Conservation (phyloP, 495 filamentous ascomycete species). For the Sordaria brevicollis region DNA sequence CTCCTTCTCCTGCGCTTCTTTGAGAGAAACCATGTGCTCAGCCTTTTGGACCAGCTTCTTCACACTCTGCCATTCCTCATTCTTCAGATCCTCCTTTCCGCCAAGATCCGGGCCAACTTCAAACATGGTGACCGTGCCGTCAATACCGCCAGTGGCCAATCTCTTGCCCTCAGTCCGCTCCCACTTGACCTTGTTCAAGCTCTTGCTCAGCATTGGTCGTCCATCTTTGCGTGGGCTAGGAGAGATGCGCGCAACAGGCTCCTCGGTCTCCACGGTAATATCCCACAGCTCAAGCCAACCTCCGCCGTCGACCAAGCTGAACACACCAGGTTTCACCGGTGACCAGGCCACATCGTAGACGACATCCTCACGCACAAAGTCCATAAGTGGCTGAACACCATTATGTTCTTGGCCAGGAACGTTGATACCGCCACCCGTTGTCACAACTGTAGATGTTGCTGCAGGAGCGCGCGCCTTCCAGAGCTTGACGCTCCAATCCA, state of each 20-base stretch:
- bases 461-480: constrained; percentile 85
- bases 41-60: constrained; percentile 72
- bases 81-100: constrained; percentile 64
- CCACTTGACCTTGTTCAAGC: constrained; percentile 89
- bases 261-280: constrained; percentile 81
- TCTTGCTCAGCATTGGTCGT: constrained; percentile 55
- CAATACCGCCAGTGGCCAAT: constrained; percentile 79
- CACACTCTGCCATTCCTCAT: constrained; percentile 84
- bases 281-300: constrained; percentile 96
- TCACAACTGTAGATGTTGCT: constrained; percentile 41
- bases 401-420: neutral
- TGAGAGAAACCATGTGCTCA: constrained; percentile 26
- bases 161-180: constrained; percentile 78
- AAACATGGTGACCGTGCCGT: constrained; percentile 82
- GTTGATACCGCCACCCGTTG: neutral
- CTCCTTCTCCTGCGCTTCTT: neutral
- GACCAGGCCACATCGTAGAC: constrained; percentile 96
- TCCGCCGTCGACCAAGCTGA: constrained; percentile 84
- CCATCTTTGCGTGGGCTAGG: constrained; percentile 53
- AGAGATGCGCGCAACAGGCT: constrained; percentile 66
- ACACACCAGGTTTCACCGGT: constrained; percentile 82
- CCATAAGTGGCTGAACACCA: constrained; percentile 61
- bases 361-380: constrained; percentile 85
- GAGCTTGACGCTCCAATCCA: constrained; percentile 95
- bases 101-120: constrained; percentile 82